phyloP scores from a whole-genome alignment of 352 stramenopile species.

The Phytophthora agathidicida region DNA sequence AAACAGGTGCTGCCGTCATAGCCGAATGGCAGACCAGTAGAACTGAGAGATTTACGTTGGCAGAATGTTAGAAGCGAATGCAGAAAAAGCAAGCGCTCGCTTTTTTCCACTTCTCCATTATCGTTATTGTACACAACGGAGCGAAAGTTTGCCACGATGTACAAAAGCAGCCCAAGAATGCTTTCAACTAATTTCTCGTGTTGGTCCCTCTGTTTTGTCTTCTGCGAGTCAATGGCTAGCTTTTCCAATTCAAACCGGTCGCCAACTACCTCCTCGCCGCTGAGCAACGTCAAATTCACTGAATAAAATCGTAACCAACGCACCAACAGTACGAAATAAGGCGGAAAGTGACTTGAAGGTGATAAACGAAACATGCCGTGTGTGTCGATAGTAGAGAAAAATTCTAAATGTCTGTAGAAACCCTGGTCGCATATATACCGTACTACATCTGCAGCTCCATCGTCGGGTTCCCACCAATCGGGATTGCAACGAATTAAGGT shows the following conservation, averaged over 20 bases:
- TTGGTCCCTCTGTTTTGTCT: not conserved
- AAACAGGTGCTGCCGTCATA: constrained; percentile 4
- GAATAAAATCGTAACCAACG: constrained; percentile 41
- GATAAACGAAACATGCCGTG: constrained; percentile 4
- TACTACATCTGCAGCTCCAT: not conserved
- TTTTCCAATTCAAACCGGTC: no score
- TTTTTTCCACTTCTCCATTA: constrained; percentile 11
- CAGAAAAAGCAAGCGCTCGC: constrained; percentile 12
- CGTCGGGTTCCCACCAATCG: not conserved
- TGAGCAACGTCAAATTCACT: constrained; percentile 24
- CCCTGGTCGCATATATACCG: constrained; percentile 17
- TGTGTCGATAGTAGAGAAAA: constrained; percentile 6
- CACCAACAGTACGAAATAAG: constrained; percentile 31
- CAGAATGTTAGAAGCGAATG: constrained; percentile 22
- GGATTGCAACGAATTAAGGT: constrained; percentile 7
- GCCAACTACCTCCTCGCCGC: not conserved
- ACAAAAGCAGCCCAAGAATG: constrained; percentile 21
- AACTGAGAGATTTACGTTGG: constrained; percentile 1
- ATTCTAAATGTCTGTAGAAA: constrained; percentile 9
- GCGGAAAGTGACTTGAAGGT: constrained; percentile 15
- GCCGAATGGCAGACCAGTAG: not conserved
- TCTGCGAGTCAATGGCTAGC: not conserved
- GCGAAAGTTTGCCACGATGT: constrained; percentile 21
- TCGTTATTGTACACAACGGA: constrained; percentile 20
- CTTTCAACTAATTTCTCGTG: constrained; percentile 10